Percentiles rank a stretch among this genome's conserved stretches.
These are phyloP conservation scores for Paramarasmius palmivorus DNA, from an alignment of 1,284 basidiomycete species.

Conservation along the genomic window DNA sequence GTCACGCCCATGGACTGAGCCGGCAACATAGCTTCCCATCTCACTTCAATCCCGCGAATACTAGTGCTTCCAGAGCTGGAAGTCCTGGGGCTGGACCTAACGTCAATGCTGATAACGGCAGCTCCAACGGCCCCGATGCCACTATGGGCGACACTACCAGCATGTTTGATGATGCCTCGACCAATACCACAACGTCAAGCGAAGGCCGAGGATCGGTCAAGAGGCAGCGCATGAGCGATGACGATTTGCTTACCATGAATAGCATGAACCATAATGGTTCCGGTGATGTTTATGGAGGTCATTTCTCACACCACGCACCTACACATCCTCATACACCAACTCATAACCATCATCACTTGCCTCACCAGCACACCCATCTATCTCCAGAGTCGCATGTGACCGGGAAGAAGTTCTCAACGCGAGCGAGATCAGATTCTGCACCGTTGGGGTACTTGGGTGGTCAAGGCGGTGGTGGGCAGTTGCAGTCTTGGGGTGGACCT, in stretches of 20 bases:
- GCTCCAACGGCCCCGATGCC: slow-evolving; percentile 11
- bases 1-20: slow-evolving; percentile 35
- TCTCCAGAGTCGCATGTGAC: not conserved
- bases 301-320: slow-evolving; percentile 2
- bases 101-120: slow-evolving; percentile 36
- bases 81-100: slow-evolving; percentile 27
- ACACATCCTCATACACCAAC: slow-evolving; percentile 3
- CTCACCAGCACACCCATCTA: not conserved
- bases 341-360: not conserved
- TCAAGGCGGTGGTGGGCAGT: too few species aligned
- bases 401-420: slow-evolving; percentile 16
- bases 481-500: not conserved
- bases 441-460: slow-evolving; percentile 40
- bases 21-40: slow-evolving; percentile 63
- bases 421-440: slow-evolving; percentile 54
- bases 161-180: slow-evolving; percentile 10
- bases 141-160: slow-evolving; percentile 13
- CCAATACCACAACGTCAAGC: not conserved
- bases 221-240: slow-evolving; percentile 40
- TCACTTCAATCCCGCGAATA: slow-evolving; percentile 17
- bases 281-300: slow-evolving; percentile 17
- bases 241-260: slow-evolving; percentile 6
- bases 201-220: slow-evolving; percentile 38
- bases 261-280: slow-evolving; percentile 19
- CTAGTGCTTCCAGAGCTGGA: slow-evolving; percentile 20